A percentile compares a stretch with the other conserved stretches of the same genome.
Evolutionary conservation across 768 basidiomycete genomes (phyloP).

Genomic region (Hericium coralloides): DNA sequence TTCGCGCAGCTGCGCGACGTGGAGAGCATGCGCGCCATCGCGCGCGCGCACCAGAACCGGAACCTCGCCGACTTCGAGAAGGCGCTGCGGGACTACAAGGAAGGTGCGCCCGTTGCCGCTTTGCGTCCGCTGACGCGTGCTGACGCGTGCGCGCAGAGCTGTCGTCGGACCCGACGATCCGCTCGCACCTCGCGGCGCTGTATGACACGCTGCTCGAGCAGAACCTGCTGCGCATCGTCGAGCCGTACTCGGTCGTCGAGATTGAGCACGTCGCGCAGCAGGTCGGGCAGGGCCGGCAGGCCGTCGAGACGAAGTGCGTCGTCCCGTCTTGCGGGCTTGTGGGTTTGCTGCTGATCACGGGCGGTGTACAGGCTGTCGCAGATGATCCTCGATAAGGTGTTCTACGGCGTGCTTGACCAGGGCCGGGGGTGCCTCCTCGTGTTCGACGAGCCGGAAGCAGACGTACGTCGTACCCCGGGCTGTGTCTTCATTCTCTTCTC

Average conservation of each 20-base stretch:
- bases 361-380: conserved; percentile 66
- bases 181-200: conserved; percentile 85
- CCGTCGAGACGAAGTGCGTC: conserved; percentile 84
- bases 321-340: not conserved
- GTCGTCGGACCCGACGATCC: conserved; percentile 91
- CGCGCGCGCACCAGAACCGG: conserved; percentile 86
- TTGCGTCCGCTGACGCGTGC: not conserved
- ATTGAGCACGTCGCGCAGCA: conserved; percentile 79
- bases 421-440: conserved; percentile 86
- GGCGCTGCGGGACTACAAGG: conserved; percentile 77
- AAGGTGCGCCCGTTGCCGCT: conserved; percentile 35
- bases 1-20: conserved; percentile 85
- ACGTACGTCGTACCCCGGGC: conserved; percentile 45
- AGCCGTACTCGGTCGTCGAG: conserved; percentile 92
- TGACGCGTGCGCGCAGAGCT: conserved; percentile 47
- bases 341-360: not conserved
- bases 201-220: conserved; percentile 97
- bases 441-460: conserved; percentile 80
- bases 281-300: conserved; percentile 81
- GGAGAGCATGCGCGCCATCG: conserved; percentile 93
- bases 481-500: not conserved
- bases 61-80: conserved; percentile 87
- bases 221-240: conserved; percentile 89
- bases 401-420: conserved; percentile 95
- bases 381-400: conserved; percentile 95